Percentiles rank a stretch among this genome's conserved stretches.
phyloP scores from a whole-genome alignment of 192 early-diverging fungal species.

The Thamnidium elegans region DNA sequence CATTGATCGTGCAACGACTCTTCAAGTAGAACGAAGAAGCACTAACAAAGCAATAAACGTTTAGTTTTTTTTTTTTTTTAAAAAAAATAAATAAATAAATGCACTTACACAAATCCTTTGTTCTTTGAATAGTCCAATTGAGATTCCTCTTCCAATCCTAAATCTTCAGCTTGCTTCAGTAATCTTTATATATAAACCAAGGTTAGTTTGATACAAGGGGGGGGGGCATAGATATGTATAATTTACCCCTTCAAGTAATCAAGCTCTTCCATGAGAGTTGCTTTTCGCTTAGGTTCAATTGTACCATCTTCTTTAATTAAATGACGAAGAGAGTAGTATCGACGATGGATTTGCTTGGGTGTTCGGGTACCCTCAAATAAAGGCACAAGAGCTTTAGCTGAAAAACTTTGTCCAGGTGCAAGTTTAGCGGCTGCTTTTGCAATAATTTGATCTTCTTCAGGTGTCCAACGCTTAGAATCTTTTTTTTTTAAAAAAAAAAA shows the following conservation, averaged over 20 bases:
- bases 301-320: neutral
- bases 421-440: too few species aligned
- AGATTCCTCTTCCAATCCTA: neutral
- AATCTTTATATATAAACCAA: neutral
- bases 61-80: neutral
- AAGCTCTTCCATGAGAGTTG: neutral
- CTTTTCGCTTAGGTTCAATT: neutral
- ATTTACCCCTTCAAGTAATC: neutral
- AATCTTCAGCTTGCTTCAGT: neutral
- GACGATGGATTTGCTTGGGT: neutral
- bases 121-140: conserved; percentile 1
- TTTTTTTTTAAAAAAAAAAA: too few species aligned
- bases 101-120: neutral
- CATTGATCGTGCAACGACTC: neutral
- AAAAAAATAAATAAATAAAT: neutral
- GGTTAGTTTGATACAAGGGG: neutral
- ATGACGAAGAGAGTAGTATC: neutral
- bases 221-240: neutral
- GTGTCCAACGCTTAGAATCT: too few species aligned
- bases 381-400: too few species aligned
- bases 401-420: too few species aligned
- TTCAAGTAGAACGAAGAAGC: neutral
- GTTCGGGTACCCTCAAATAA: too few species aligned
- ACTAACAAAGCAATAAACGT: neutral
- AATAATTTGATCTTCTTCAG: too few species aligned